Base-by-base conservation (phyloP, 805 yeast species). In the Cyberlindnera saturnus region DNA sequence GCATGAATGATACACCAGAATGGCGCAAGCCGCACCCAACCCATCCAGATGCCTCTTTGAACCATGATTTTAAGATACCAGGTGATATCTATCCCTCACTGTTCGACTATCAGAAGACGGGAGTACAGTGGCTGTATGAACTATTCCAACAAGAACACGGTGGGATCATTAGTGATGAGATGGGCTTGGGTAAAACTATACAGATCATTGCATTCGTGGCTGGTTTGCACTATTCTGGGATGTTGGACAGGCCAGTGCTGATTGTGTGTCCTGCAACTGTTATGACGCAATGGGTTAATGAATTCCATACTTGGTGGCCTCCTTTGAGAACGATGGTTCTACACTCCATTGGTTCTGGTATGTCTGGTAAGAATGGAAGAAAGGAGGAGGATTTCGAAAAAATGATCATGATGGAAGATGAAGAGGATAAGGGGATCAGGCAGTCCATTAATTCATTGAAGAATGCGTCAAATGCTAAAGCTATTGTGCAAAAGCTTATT, bases 271-370 rank as follows among this genome's bases (percentile, higher is more conserved):
- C 99, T 0, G 98, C 98, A 0, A 93, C 99, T 0, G 97, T 93
- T 0, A 68, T 93, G 73, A 84, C 80, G 47, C 99, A 93, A 58
- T 93, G 99, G 99, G 91, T 88, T n/a, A 83, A 82, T 48, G 99
- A 93, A 62, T 78, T 93, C 38, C 98, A 91, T 54, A 76, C 82
- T 39, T 93, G 99, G 99, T 93, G 98, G 98, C 97, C 98, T 3
- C 88, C 97, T 0, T 70, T 93, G 23, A 64, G 99, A 47, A 79
- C 89, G 5, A 79, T 86, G 5, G 87, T 93, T 39, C 64, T 93
- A 29, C 99, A 93, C 61, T 82, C 96, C 1, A 93, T 89, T 38
- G 99, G 99, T 0, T 69, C 88, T 1, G 98, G 96, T 1, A 82
- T 91, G 90, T 57, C 62, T 1, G 36, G 40, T 5, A 56, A 56